phyloP scores from a whole-genome alignment of 2,329 filamentous ascomycete genomes.

The Dactylellina sp. region DNA sequence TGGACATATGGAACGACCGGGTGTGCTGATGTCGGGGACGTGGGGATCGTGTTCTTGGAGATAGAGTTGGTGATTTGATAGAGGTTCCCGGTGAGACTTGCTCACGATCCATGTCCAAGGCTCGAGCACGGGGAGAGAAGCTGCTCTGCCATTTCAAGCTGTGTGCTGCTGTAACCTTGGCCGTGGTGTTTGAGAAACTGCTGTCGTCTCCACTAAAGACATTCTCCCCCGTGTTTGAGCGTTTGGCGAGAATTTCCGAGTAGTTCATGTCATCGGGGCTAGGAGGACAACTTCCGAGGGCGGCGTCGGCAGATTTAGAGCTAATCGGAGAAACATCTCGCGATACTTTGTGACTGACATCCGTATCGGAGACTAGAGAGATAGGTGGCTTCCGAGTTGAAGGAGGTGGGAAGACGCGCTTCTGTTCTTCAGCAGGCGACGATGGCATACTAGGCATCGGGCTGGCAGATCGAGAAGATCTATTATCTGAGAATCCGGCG shows the following conservation, averaged over 20 bases:
- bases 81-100: constrained; percentile 56
- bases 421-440: constrained; percentile 50
- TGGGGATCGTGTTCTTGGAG: constrained; percentile 53
- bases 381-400: constrained; percentile 41
- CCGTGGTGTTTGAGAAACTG: constrained; percentile 57
- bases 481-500: constrained; percentile 45
- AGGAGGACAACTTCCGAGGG: constrained; percentile 55
- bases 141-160: constrained; percentile 40
- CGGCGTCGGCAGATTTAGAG: constrained; percentile 52
- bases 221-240: constrained; percentile 50
- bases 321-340: constrained; percentile 52
- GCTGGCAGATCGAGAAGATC: constrained; percentile 49
- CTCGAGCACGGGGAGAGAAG: constrained; percentile 25
- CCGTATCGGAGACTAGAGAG: constrained; percentile 36
- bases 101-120: constrained; percentile 58
- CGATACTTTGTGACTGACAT: constrained; percentile 39
- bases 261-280: constrained; percentile 59
- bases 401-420: constrained; percentile 44
- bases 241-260: constrained; percentile 51
- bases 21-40: constrained; percentile 52
- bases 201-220: constrained; percentile 57
- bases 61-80: constrained; percentile 41
- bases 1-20: constrained; percentile 42
- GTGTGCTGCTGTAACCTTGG: constrained; percentile 53
- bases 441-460: constrained; percentile 56